A percentile compares a stretch with the other conserved stretches of the same genome.
phyloP scores from a whole-genome alignment of 306 rosid genomes.

The Oxytropis ochrocephala region DNA sequence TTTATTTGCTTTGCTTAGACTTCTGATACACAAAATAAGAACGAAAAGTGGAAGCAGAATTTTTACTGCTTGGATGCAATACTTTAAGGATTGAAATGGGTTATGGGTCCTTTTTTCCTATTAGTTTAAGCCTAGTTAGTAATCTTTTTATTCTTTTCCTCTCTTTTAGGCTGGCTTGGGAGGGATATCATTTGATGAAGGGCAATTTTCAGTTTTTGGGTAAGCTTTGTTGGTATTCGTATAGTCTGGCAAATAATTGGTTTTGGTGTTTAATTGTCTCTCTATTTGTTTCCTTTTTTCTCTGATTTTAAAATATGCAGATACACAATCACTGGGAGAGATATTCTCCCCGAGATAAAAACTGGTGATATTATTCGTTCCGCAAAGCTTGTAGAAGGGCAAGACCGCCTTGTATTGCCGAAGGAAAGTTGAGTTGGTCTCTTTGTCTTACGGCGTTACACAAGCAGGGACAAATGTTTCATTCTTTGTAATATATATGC shows the following conservation, averaged over 20 bases:
- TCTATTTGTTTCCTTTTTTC: not conserved
- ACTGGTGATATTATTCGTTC: slow-evolving; percentile 72
- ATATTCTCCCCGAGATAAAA: slow-evolving; percentile 79
- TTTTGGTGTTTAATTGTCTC: not conserved
- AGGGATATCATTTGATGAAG: slow-evolving; percentile 97
- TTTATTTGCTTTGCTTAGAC: not conserved
- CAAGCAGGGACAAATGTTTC: slow-evolving; percentile 11
- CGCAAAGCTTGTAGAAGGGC: slow-evolving; percentile 75
- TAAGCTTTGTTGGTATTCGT: slow-evolving; percentile 21
- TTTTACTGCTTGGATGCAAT: not conserved
- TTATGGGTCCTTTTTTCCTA: not conserved
- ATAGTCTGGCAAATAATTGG: not conserved
- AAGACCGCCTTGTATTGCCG: slow-evolving; percentile 71
- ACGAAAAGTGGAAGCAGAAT: slow-evolving; percentile 8
- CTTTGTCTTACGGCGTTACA: not conserved
- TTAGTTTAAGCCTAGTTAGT: not conserved
- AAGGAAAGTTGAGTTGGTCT: slow-evolving; percentile 40
- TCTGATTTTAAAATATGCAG: slow-evolving; percentile 32
- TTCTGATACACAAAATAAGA: not conserved
- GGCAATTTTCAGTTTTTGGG: slow-evolving; percentile 96
- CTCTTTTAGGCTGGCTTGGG: slow-evolving; percentile 83
- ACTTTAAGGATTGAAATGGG: not conserved
- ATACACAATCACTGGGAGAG: slow-evolving; percentile 82
- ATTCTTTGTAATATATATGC: slow-evolving; percentile 35
- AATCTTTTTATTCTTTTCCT: not conserved